Base-by-base conservation (phyloP, 805 yeast species). In the Candida berthetii region DNA sequence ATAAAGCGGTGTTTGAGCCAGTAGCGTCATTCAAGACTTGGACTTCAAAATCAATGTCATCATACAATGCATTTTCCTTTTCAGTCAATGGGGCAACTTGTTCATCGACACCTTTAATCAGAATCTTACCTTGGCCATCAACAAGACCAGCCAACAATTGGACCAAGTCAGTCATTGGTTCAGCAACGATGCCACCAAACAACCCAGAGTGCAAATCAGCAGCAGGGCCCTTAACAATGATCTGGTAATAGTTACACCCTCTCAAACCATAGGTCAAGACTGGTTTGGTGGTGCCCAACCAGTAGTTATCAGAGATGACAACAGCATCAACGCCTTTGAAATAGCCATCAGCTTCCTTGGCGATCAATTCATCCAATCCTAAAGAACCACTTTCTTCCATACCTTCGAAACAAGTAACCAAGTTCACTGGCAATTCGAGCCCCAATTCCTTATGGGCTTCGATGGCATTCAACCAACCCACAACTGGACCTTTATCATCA, bases 301-400 rank as follows among this genome's bases (percentile, higher is more conserved):
- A 93, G 70, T 93, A 93, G 71, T 93, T 93, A 66, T 93, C 99
- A 41, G 93, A 82, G 54, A 93, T 93, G 62, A 97, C 89, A 40
- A 90, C 96, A 31, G 96, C 89, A 60, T 91, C 95, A 38, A 90
- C 95, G 34, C 78, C 82, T 62, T 84, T 81, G 73, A 93, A 93
- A 65, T 88, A 93, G 32, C 65, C 62, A 40, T 74, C 63, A 42
- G 95, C 90, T 69, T 93, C 98, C 34, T 69, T 64, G 39, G 80
- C 82, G 56, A 93, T 84, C 55, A 93, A 76, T 29, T 70, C 80
- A 52, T 91, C 99, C 49, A 93, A 75, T 29, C 98, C 98, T 39
- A 87, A 65, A 28, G 96, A 88, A 19, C 99, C 99, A 48, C 90
- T 81, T 68, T 93, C 99, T 68, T 93, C 99, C 99, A 93, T 93